Evolutionary conservation across 331 rosid species (phyloP), one percentile per base, ranked within the genome.

Genomic region (Pyrus hybrid): DNA sequence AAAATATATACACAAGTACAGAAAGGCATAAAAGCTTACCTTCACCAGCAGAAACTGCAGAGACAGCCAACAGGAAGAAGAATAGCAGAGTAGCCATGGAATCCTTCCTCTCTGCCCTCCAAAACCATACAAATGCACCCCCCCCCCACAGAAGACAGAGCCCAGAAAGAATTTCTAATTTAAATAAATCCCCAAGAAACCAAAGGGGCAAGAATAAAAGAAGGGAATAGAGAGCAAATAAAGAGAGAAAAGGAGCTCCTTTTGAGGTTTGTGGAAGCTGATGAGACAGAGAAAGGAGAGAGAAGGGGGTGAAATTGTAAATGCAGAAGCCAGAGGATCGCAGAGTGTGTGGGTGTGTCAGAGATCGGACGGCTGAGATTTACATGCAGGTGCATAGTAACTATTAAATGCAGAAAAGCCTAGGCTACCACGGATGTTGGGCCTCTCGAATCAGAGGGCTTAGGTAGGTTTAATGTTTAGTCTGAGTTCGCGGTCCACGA

Each of bases 41-140:
- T 60, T 79, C 73, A 73, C 71, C 77, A 47, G 86, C 84, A 51
- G 80, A 76, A 70, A 82, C 83, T 64, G 81, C 72, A 9, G 83
- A 83, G 71, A 75, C 63, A 3, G 85, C 75, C 16, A 86, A 65
- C 13, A 91, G 64, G 70, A 84, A 76, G 58, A 69, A 68, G 26
- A 86, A 76, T 2, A 86, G 77, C 21, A 85, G 64, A 56, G 54
- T 2, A 77, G 87, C 89, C 92, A 91, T 91, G 43, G 63, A 73
- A 53, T 35, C 62, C 73, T n/a, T 32, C 68, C 72, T 64, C 29
- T 68, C 49, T 37, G 41, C 67, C 63, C 43, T 66, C 37, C 75
- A 71, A 32, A 64, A 47, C 45, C 74, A 77, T 41, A 67, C 8
- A 67, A 63, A 41, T 60, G n/a, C 25, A 2, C 49, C 49, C 49